Evolutionary conservation across 2,329 filamentous ascomycete species (phyloP), one percentile per base, ranked within the genome.

Genomic region (Cadophora malorum): DNA sequence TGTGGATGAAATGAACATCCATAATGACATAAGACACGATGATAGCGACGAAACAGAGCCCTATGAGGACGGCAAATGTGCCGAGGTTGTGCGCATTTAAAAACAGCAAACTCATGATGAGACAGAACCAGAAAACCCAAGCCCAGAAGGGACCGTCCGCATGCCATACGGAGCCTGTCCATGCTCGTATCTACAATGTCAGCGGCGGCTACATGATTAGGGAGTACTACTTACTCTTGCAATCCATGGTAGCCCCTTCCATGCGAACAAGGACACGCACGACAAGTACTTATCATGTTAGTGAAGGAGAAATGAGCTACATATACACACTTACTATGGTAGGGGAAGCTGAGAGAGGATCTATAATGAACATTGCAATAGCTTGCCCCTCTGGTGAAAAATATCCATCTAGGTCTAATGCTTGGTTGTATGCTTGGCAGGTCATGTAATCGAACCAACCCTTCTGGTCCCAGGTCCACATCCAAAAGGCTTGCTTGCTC

Each of bases 391-490:
- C 5, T 16, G 28, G 23, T n/a, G 55, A 33, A 8, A 65, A 33
- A 4, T 60, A 3, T 6, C 50, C 67, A 25, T 65, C 58, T 12
- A 33, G 31, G 3, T 60, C 63, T 23, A 52, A 53, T 12, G 50
- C 67, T 12, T 28, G 35, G 28, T 52, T 52, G 21, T 59, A 63
- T 4, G 49, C 67, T 19, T 19, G 21, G 14, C 67, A 68, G 50
- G 63, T 49, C 50, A 63, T 52, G 33, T 38, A 59, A 14, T 52
- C 16, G 9, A 64, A 64, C 53, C 55, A 67, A 23, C 56, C 28
- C 10, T 28, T 23, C 1, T 21, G 9, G 9, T 25, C 9, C 5
- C 41, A 31, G 6, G 25, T 21, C 58, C 35, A 45, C 0, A 21
- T 9, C 45, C 45, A 63, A n/a, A 53, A 64, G 10, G 38, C 31